phyloP scores from a whole-genome alignment of 495 filamentous ascomycete genomes.

The Trichoderma asperelloides region DNA sequence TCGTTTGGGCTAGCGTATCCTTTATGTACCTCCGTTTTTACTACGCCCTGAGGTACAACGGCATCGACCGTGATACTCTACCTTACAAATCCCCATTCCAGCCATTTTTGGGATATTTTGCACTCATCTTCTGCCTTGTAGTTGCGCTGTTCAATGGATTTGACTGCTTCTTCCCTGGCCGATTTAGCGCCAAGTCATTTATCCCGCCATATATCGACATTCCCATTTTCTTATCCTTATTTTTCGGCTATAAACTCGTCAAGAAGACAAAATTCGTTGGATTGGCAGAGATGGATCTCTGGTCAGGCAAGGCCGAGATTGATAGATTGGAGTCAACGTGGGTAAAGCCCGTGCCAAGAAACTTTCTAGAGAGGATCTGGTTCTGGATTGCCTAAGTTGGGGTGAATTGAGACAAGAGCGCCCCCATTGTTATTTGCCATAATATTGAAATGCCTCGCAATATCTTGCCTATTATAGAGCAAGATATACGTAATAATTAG shows the following conservation, averaged over 20 bases:
- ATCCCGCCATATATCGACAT: constrained; percentile 54
- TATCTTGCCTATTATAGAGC: background rate
- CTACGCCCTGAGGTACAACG: constrained; percentile 46
- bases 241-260: constrained; percentile 45
- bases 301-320: constrained; percentile 43
- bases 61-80: constrained; percentile 41
- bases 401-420: background rate
- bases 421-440: background rate
- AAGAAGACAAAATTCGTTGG: constrained; percentile 39
- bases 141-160: constrained; percentile 49
- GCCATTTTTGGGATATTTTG: constrained; percentile 46
- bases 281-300: constrained; percentile 47
- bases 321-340: constrained; percentile 45
- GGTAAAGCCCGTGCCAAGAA: constrained; percentile 36
- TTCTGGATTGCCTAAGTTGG: constrained; percentile 38
- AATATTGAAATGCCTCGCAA: background rate
- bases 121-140: constrained; percentile 39
- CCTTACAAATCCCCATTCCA: constrained; percentile 51
- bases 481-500: no score
- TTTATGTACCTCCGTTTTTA: constrained; percentile 54
- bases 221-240: constrained; percentile 47
- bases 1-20: constrained; percentile 54
- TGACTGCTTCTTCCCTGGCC: constrained; percentile 39
- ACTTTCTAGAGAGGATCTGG: constrained; percentile 44
- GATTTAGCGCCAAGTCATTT: constrained; percentile 39